Conservation (phyloP, 306 rosid genomes). For the Vigna mungo region DNA sequence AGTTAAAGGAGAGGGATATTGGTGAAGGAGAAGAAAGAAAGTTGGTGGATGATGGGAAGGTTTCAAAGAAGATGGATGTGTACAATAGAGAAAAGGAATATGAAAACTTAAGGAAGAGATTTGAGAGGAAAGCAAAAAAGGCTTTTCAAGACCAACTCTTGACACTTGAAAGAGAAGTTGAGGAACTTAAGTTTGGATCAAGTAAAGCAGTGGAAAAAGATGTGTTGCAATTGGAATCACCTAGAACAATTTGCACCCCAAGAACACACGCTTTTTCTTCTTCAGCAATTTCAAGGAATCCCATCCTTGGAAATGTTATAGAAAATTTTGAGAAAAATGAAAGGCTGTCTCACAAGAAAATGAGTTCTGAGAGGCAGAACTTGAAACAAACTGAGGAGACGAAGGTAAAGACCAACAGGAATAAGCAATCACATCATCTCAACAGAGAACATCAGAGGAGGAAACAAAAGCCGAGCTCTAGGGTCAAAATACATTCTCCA, state of each 20-base stretch:
- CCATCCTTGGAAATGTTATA: slow-evolving; percentile 45
- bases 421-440: slow-evolving; percentile 51
- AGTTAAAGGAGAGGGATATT: slow-evolving; percentile 48
- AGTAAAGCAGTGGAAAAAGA: slow-evolving; percentile 44
- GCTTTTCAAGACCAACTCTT: slow-evolving; percentile 46
- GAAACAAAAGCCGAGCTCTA: slow-evolving; percentile 57
- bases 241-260: slow-evolving; percentile 55
- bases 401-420: slow-evolving; percentile 56
- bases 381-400: slow-evolving; percentile 55
- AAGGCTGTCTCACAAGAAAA: slow-evolving; percentile 24
- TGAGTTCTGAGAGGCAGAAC: slow-evolving; percentile 44
- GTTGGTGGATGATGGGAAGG: slow-evolving; percentile 41
- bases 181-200: slow-evolving; percentile 49
- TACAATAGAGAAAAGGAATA: slow-evolving; percentile 49
- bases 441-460: slow-evolving; percentile 63
- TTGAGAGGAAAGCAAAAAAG: slow-evolving; percentile 51
- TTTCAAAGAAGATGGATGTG: slow-evolving; percentile 32
- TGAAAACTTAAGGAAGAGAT: slow-evolving; percentile 52
- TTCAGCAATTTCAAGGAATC: slow-evolving; percentile 42
- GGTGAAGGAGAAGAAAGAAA: slow-evolving; percentile 44
- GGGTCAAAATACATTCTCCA: slow-evolving; percentile 69
- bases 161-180: slow-evolving; percentile 47
- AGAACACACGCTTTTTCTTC: slow-evolving; percentile 48
- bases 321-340: slow-evolving; percentile 46
- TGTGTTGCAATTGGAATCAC: slow-evolving; percentile 48